Evolutionary conservation across 2,329 filamentous ascomycete species (phyloP), one percentile per base, ranked within the genome.

Genomic region (Xenosphaeropsis pyriputrescens): DNA sequence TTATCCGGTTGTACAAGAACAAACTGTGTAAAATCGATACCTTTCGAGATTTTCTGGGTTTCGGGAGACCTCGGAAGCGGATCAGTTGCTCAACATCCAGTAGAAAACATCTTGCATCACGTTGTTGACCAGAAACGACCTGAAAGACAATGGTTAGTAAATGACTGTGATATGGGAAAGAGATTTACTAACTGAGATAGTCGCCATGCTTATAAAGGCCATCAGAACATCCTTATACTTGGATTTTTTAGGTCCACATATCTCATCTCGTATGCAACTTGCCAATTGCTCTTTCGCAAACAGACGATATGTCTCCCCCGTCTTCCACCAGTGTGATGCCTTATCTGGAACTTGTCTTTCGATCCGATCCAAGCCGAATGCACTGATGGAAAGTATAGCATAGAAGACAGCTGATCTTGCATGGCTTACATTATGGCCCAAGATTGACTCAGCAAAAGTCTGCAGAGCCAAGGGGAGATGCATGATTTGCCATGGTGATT

Each of bases 1-100:
- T 51, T 12, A 59, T 56, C 7, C 56, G 50, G 2, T 54, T 45
- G 54, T 57, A 61, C 1, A 52, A 56, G 32, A 55, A 61, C 11
- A 61, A 52, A 38, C 60, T 58, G 30, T 62, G 60, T 6, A 60
- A 43, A n/a, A 60, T 45, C 5, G 56, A 52, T 7, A 54, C 52
- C 39, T 57, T 57, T 29, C 54, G 52, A 0, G 58, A 60, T 12
- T 57, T 57, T 9, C 48, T 45, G 7, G 48, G 50, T 35, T 60
- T 60, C 1, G 52, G 45, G 11, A 60, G 34, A 0, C 57, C 57
- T 5, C 57, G 51, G 15, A 56, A 39, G n/a, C 57, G 52, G 18
- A 61, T 44, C 6, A 61, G 42, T 12, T 50, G 47, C 43, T 60
- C 57, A n/a, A 56, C 55, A 36, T 61, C 56, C 13, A 60, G 49